Evolutionary conservation across 2,329 filamentous ascomycete genomes (phyloP).

Genomic region (Trichoderma citrinoviride): DNA sequence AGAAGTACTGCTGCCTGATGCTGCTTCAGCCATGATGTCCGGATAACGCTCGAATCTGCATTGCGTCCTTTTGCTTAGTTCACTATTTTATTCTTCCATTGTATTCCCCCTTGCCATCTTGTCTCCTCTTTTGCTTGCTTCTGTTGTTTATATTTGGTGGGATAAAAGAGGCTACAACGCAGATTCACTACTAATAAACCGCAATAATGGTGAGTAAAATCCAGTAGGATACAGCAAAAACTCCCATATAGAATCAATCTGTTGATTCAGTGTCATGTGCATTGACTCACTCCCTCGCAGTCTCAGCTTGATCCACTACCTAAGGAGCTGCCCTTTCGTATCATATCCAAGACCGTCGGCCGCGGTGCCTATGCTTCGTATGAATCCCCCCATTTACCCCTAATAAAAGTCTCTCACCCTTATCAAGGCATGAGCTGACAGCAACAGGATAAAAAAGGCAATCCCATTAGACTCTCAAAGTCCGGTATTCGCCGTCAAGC

Average conservation of each 20-base stretch:
- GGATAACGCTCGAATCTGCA: not conserved
- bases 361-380: conserved; percentile 97
- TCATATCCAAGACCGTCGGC: conserved; percentile 95
- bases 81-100: not conserved
- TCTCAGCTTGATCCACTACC: conserved; percentile 89
- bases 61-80: not conserved
- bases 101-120: not conserved
- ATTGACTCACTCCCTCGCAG: conserved; percentile 48
- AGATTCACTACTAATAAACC: conserved; percentile 10
- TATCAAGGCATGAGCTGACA: conserved; percentile 18
- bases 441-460: conserved; percentile 82
- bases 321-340: conserved; percentile 80
- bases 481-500: conserved; percentile 93
- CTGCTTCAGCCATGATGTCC: not conserved
- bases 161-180: not conserved
- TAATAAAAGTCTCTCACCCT: not conserved
- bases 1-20: not conserved
- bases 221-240: not conserved
- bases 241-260: not conserved
- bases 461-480: conserved; percentile 64
- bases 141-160: not conserved
- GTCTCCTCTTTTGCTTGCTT: not conserved
- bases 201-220: conserved; percentile 15
- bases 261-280: not conserved
- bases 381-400: conserved; percentile 29